These are phyloP conservation scores for Lepraria neglecta DNA, from an alignment of 495 filamentous ascomycete species.

Conservation along the genomic window DNA sequence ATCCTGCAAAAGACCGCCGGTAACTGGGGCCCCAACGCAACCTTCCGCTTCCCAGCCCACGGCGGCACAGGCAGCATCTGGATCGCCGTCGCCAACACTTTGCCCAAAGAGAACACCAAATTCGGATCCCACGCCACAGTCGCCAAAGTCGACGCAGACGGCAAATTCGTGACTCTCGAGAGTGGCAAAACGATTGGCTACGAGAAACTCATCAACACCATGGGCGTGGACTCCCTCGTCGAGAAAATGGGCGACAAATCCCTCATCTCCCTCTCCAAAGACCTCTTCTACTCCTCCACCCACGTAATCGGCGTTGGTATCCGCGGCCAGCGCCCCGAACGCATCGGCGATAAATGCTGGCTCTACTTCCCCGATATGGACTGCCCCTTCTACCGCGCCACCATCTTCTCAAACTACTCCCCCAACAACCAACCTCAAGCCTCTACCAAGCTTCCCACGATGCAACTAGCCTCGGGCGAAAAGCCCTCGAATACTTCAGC, in stretches of 20 bases:
- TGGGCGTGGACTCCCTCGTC: conserved; percentile 87
- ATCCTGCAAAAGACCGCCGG: conserved; percentile 94
- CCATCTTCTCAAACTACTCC: conserved; percentile 99
- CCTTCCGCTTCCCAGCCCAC: conserved; percentile 94
- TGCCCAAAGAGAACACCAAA: conserved; percentile 84
- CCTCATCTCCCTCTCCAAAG: conserved; percentile 75
- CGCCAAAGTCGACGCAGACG: conserved; percentile 72
- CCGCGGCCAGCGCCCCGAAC: conserved; percentile 84
- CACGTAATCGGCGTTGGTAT: conserved; percentile 96
- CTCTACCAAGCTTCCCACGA: conserved; percentile 77
- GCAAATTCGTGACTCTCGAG: conserved; percentile 72
- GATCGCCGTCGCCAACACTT: conserved; percentile 92
- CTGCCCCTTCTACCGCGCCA: conserved; percentile 99
- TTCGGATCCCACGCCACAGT: conserved; percentile 84
- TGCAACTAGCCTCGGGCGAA: conserved; percentile 77
- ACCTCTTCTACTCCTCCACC: conserved; percentile 92
- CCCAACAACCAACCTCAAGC: conserved; percentile 90
- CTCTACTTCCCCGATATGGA: conserved; percentile 99
- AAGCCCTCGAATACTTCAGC: conserved; percentile 61
- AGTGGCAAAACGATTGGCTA: conserved; percentile 90
- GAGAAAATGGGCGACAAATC: conserved; percentile 83
- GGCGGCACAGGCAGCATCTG: conserved; percentile 98
- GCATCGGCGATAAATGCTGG: conserved; percentile 99
- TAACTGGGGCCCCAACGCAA: conserved; percentile 97
- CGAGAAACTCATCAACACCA: conserved; percentile 87